Evolutionary conservation across 441 rosid species (phyloP).

Genomic region (Biscutella laevigata): DNA sequence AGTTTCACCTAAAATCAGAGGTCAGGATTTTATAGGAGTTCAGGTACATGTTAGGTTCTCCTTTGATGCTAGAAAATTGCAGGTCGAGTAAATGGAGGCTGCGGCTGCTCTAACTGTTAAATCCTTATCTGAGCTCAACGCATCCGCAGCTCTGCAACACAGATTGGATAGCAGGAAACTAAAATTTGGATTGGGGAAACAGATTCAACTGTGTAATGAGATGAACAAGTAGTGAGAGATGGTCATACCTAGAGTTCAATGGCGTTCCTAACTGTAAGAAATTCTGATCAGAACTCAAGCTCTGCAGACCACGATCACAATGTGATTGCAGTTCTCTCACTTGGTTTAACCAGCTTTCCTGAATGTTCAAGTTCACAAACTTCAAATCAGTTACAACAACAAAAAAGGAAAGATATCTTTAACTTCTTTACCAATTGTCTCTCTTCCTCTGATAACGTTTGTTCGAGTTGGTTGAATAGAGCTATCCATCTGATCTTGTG

Average conservation of each 20-base stretch:
- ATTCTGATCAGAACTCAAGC: conserved; percentile 30
- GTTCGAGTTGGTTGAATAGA: conserved; percentile 71
- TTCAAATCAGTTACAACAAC: conserved; percentile 10
- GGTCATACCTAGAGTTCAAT: conserved; percentile 26
- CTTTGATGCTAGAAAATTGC: conserved; percentile 54
- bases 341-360: conserved; percentile 73
- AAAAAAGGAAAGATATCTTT: neutral
- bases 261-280: conserved; percentile 33
- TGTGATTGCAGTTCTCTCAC: conserved; percentile 65
- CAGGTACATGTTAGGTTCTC: conserved; percentile 65
- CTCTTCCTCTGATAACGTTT: conserved; percentile 71
- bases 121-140: conserved; percentile 45
- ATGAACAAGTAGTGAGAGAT: conserved; percentile 23
- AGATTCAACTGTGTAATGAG: conserved; percentile 29
- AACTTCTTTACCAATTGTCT: conserved; percentile 58
- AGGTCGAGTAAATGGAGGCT: conserved; percentile 84
- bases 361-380: conserved; percentile 21
- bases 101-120: conserved; percentile 81
- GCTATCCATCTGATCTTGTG: conserved; percentile 68
- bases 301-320: conserved; percentile 73
- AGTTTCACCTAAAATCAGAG: conserved; percentile 17
- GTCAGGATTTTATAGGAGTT: conserved; percentile 21
- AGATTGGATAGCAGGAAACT: neutral
- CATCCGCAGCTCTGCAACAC: conserved; percentile 42
- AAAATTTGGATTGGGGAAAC: neutral